phyloP scores from a whole-genome alignment of 495 filamentous ascomycete species.

The Xylaria cubensis region DNA sequence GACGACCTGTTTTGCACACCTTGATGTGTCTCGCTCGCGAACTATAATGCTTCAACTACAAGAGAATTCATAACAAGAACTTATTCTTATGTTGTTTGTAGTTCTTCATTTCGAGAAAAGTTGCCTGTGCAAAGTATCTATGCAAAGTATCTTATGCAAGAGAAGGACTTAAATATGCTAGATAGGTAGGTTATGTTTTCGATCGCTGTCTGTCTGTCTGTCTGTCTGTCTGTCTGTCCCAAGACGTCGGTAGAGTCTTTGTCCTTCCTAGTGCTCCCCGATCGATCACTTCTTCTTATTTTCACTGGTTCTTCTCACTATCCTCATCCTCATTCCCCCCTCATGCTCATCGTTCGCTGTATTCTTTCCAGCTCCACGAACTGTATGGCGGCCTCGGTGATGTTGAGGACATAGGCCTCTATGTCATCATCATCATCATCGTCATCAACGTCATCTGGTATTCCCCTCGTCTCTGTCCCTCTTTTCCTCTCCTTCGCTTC shows the following conservation, averaged over 20 bases:
- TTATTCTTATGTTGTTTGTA: not conserved
- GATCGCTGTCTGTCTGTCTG: not conserved
- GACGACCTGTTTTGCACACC: not conserved
- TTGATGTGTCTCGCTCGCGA: not conserved
- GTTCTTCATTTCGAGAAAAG: not conserved
- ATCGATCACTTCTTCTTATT: not conserved
- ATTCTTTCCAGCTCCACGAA: not conserved
- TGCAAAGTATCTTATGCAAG: not conserved
- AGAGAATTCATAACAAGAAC: not conserved
- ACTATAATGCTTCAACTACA: not conserved
- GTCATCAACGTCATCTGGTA: not conserved
- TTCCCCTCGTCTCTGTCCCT: not conserved
- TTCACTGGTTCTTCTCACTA: not conserved
- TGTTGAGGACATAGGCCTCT: conserved; percentile 2
- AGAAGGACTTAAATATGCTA: not conserved
- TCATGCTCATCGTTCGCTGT: not conserved
- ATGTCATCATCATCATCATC: not conserved
- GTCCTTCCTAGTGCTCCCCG: not conserved
- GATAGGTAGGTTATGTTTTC: not conserved
- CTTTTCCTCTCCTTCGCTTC: not conserved
- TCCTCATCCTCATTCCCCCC: not conserved
- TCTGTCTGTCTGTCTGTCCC: not conserved
- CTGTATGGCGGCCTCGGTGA: not conserved
- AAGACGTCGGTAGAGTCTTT: not conserved
- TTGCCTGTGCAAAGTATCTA: not conserved